Base-by-base conservation (phyloP, 192 early-diverging fungal genomes). In the Dimargaris verticillata region DNA sequence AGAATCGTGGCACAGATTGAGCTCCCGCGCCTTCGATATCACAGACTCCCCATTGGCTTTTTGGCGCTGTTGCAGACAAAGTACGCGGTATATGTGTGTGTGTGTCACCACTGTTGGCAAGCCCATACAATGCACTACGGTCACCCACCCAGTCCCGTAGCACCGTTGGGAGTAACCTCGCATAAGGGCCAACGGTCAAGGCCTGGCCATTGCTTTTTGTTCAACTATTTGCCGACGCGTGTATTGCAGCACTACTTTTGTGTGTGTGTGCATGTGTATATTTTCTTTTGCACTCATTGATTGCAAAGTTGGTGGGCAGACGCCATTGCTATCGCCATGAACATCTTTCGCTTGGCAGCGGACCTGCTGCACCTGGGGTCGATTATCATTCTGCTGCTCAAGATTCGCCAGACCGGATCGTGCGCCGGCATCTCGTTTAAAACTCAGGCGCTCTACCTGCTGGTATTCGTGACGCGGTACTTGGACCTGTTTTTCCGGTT, bases 401-500 rank as follows among this genome's bases (percentile, higher is more conserved):
- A 95, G 77, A 92, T 97, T 63, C 80, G 80, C 61, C 85, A 84
- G 66, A 89, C 89, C 58, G 83, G 83, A 66, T 95, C 92, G 28
- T 87, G 86, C 60, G 79, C 86, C 61, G 94, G 96, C 24, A 95
- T 99, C 54, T 99, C 96, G 15, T 90, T 96, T 78, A 99, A 99
- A 72, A 84, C 94, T 0, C 96, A 99, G 77, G 75, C 77, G 0
- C 79, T 99, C 28, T 96, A 95, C 64, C 76, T 92, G 24, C 50
- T 88, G 29, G 91, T 99, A 12, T 99, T 97, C 70, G 65, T 80
- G 57, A 84, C 93, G n/a, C 87, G 96, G 53, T 99, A 99, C 68
- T 72, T 92, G 33, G 96, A 99, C 70, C 76, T 99, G 61, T 80
- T 90, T 61, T 73, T 73, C 28, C 64, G 70, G 41, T 93, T 77